Evolutionary conservation across 78 protist genomes (phyloP).

Genomic region (Paulinella micropora): DNA sequence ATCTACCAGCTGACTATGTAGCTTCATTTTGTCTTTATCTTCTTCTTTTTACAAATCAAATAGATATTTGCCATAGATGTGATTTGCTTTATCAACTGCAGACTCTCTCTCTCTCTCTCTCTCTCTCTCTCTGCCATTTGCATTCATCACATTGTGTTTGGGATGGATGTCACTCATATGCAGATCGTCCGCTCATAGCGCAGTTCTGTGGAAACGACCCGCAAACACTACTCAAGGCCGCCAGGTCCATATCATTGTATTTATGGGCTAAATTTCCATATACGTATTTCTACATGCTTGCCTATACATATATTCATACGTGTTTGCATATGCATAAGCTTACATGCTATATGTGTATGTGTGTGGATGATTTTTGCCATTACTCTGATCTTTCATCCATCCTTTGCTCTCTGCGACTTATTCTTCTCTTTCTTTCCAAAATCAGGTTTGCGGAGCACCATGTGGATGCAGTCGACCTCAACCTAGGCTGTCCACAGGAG

Average conservation of each 20-base stretch:
- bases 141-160: too few relatives aligned
- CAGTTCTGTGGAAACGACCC: slow-evolving; percentile 7
- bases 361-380: not conserved
- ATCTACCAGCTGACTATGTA: too few relatives aligned
- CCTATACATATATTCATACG: not conserved
- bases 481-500: slow-evolving; percentile 25
- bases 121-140: too few relatives aligned
- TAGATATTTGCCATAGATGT: too few relatives aligned
- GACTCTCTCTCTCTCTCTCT: too few relatives aligned
- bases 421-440: not conserved
- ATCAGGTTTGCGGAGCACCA: not conserved
- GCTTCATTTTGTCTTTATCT: too few relatives aligned
- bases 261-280: not conserved
- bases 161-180: too few relatives aligned
- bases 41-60: too few relatives aligned
- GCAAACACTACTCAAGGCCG: not conserved
- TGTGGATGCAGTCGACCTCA: slow-evolving; percentile 29
- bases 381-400: not conserved
- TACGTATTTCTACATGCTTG: not conserved
- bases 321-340: not conserved
- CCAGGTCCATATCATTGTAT: not conserved
- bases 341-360: not conserved
- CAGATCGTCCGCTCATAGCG: slow-evolving; percentile 22
- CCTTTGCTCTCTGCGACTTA: not conserved
- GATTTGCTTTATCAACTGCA: too few relatives aligned